These are phyloP conservation scores for Decorospora gaudefroyi DNA, from an alignment of 2,329 filamentous ascomycete genomes.

Conservation along the genomic window DNA sequence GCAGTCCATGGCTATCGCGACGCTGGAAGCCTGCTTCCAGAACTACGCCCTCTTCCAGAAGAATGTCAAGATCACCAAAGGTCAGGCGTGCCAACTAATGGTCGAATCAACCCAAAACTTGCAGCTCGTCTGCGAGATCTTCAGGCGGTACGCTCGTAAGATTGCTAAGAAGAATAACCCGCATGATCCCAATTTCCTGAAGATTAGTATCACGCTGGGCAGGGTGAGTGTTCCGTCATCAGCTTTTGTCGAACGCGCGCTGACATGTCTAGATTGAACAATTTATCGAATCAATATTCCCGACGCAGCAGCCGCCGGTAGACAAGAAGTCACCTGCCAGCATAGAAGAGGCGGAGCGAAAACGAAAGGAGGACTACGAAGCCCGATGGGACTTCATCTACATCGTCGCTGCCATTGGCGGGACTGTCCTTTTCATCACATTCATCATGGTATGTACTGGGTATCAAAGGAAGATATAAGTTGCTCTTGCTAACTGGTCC, in stretches of 20 bases:
- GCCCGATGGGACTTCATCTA: conserved; percentile 62
- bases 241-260: neutral
- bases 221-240: conserved; percentile 61
- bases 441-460: conserved; percentile 72
- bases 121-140: conserved; percentile 76
- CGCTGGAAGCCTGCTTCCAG: conserved; percentile 86
- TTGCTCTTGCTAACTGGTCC: conserved; percentile 21
- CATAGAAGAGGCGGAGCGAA: conserved; percentile 62
- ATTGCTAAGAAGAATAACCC: conserved; percentile 96
- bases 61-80: conserved; percentile 97
- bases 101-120: conserved; percentile 90
- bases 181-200: conserved; percentile 86
- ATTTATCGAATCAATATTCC: conserved; percentile 94
- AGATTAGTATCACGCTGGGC: conserved; percentile 87
- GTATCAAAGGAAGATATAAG: neutral
- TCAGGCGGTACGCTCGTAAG: conserved; percentile 73
- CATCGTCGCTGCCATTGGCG: conserved; percentile 68
- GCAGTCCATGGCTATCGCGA: conserved; percentile 96
- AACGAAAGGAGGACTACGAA: conserved; percentile 58
- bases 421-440: conserved; percentile 72
- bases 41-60: conserved; percentile 84
- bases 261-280: conserved; percentile 73
- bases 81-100: conserved; percentile 90
- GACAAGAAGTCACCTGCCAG: conserved; percentile 40
- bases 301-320: conserved; percentile 71